Conservation (phyloP, 1,284 basidiomycete species). For the Apiotrichum sp. region DNA sequence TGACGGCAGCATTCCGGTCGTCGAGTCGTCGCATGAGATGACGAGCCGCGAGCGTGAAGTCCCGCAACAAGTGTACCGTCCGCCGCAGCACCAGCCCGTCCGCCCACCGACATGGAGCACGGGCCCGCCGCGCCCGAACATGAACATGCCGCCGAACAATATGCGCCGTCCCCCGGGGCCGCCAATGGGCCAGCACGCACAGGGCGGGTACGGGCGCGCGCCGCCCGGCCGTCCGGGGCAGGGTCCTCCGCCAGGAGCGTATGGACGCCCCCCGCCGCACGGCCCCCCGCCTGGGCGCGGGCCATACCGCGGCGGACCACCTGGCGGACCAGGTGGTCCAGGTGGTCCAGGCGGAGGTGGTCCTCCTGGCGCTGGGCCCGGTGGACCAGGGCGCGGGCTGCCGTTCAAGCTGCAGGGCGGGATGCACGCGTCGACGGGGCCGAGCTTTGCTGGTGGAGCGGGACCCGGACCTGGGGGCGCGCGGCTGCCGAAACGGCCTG, state of each 20-base stretch:
- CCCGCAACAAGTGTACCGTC: neutral
- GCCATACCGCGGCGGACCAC: neutral
- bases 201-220: neutral
- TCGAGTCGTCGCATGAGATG: constrained; percentile 41
- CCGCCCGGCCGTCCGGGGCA: neutral
- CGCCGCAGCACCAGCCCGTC: neutral
- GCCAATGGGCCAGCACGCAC: neutral
- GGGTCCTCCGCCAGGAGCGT: neutral
- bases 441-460: constrained; percentile 2
- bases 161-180: neutral
- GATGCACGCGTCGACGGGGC: neutral
- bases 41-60: constrained; percentile 22
- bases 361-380: too few relatives aligned
- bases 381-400: constrained; percentile 1
- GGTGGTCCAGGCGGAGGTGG: neutral
- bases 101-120: constrained; percentile 4
- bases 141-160: neutral
- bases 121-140: neutral
- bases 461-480: neutral
- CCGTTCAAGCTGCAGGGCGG: constrained; percentile 12
- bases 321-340: constrained; percentile 1
- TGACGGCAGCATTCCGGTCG: constrained; percentile 12
- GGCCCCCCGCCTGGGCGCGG: neutral
- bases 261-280: neutral
- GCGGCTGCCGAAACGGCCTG: neutral